Evolutionary conservation across 495 filamentous ascomycete species (phyloP), one percentile per base, ranked within the genome.

Genomic region (Articulospora tetracladia): DNA sequence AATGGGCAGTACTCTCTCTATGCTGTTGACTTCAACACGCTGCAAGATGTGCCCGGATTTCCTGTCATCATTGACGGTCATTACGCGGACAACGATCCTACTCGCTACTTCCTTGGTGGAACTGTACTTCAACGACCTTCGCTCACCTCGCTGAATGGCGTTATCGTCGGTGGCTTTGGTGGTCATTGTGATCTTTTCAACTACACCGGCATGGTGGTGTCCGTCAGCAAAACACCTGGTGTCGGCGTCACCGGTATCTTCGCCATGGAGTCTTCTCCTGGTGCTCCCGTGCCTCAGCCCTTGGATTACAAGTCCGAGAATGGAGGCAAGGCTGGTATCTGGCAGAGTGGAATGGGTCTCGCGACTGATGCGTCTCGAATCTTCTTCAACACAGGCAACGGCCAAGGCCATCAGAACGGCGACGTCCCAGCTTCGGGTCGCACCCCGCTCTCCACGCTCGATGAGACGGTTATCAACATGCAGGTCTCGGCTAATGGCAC

Each of bases 171-270:
- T 11, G 75, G 61, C 1, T 79, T 78, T 61, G 76, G 70, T 28
- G 73, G 74, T n/a, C 76, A 78, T 60, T 79, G 76, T 53, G 76
- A 76, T 53, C 58, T 72, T 0, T 79, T 73, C 65, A 79, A 79
- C 55, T 79, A 76, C 57, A 79, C 76, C 4, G 76, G 76, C 2
- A 69, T 68, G 59, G 54, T 76, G 11, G 55, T 76, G 36, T 68
- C 70, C 10, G 57, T 76, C 25, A 71, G 71, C 59, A 70, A 68
- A 22, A 64, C 56, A 22, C 60, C 66, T 11, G 67, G 66, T 19
- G 69, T 67, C 47, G 67, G 67, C 57, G 41, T 60, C 19, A 53
- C 58, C 8, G 53, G 50, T 10, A 27, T 55, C 36, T 77, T 67
- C 36, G 72, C 73, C 25, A 73, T 67, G 41, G 73, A 77, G 60